Base-by-base conservation (phyloP, 1,139 yeast genomes). In the Suhomyces terraborum region DNA sequence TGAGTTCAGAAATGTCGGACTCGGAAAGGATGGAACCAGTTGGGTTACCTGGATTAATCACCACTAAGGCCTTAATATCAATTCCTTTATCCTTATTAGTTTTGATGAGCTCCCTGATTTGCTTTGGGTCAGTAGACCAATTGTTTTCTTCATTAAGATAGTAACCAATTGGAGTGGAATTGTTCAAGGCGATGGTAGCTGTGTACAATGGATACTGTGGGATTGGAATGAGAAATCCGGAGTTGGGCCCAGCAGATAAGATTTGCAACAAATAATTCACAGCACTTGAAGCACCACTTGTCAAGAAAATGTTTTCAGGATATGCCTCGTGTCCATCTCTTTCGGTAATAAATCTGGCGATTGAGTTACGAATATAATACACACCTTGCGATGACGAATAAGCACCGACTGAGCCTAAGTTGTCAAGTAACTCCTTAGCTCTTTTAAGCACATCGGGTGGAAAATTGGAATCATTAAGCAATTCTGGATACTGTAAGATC, bases 151-250 rank as follows among this genome's bases (percentile, higher is more conserved):
- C 98, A 51, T 89, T 83, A 50, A 93, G 71, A 56, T 77, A 88
- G 66, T 93, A 94, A n/a, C 96, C 95, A 40, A 93, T 73, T 8
- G 95, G 86, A 25, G 82, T 78, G 12, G 96, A 81, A 55, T 86
- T 80, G 57, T 84, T 84, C 54, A 93, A 73, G 3, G 96, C 84
- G 55, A 94, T 75, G 5, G 96, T 75, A 13, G 98, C 98, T 6
- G 98, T 88, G 67, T 93, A 93, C 47, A 94, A 75, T 4, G 98
- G 98, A 61, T 94, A 93, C 67, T 93, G 98, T 10, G 98, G 98
- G 52, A 93, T 91, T 26, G 98, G 98, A 51, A 93, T 89, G 66
- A 93, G 69, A 51, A 89, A 89, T 19, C 97, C 98, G 4, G 91
- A 75, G 42, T 79, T 66, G 19, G 76, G 75, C 40, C 87, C 86